Conservation (phyloP, 495 filamentous ascomycete species). For the Talaromyces thailandensis region DNA sequence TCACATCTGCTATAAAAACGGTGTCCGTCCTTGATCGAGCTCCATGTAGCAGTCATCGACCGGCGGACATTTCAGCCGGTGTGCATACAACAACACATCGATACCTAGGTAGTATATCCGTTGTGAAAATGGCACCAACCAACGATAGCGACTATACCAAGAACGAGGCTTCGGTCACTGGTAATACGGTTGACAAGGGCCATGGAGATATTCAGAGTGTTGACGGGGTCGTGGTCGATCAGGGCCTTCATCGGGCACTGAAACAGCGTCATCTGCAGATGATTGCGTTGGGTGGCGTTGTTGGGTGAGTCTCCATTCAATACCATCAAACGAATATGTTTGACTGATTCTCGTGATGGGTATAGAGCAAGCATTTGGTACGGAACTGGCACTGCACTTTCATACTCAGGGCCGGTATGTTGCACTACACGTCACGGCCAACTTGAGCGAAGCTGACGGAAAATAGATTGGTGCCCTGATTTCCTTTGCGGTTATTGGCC, state of each 20-base stretch:
- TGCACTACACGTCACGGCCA: background rate
- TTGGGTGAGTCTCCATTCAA: slow-evolving; percentile 21
- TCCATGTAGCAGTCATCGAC: background rate
- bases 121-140: background rate
- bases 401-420: slow-evolving; percentile 5
- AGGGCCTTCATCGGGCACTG: slow-evolving; percentile 18
- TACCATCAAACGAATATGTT: background rate
- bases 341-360: slow-evolving; percentile 10
- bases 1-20: background rate
- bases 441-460: slow-evolving; percentile 5
- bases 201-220: background rate
- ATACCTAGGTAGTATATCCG: background rate
- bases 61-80: background rate
- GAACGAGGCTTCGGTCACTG: background rate
- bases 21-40: background rate
- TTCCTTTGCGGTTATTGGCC: slow-evolving; percentile 30
- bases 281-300: slow-evolving; percentile 24
- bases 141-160: background rate
- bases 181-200: background rate
- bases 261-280: slow-evolving; percentile 24
- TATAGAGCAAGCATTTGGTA: slow-evolving; percentile 21
- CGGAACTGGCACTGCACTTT: slow-evolving; percentile 3
- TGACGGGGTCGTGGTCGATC: slow-evolving; percentile 15
- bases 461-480: slow-evolving; percentile 32
- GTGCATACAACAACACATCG: background rate